Base-by-base conservation (phyloP, 441 rosid genomes). In the Francoa sonchifolia region DNA sequence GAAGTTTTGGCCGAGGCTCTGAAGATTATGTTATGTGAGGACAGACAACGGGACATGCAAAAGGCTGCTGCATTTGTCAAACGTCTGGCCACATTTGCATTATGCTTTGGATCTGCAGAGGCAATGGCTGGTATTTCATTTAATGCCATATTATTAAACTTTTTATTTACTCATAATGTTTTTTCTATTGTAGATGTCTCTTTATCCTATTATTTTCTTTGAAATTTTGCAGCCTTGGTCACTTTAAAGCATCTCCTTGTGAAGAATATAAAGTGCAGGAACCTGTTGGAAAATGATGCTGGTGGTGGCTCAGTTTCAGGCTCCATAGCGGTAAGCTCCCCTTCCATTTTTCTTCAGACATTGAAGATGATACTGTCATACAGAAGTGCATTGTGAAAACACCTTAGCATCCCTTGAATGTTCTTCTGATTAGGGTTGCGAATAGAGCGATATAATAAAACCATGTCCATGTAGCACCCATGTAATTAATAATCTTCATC, bases 221-320 rank as follows among this genome's bases (percentile, higher is more conserved):
- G 7, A n/a, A 41, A 9, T 38, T 20, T 19, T 61, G 55, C 71
- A 90, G 96, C 92, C 23, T 59, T 90, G 66, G 90, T 80, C 52
- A 90, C 95, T 9, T 39, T 83, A 61, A 86, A 72, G 57, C 72
- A 44, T 62, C 85, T 90, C 30, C 93, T 90, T 47, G 83, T 62
- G 51, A 90, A 64, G 62, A 90, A 90, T 48, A 68, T 72, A 10
- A 86, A 90, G 63, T 86, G 96, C 67, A 69, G 96, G 55, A 74
- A 86, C 63, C 69, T 90, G 33, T 62, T 90, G 60, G 99, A 86
- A 73, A 90, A 86, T 57, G 96, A 90, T 73, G 81, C 90, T 34
- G 95, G 96, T 21, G 96, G 99, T 32, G 99, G 96, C 65, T 90
- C 99, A n/a, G 85, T 83, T 40, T 80, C 95, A 0, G 96, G 99